These are phyloP conservation scores for Cercophora samala DNA, from an alignment of 495 filamentous ascomycete species.

Conservation along the genomic window DNA sequence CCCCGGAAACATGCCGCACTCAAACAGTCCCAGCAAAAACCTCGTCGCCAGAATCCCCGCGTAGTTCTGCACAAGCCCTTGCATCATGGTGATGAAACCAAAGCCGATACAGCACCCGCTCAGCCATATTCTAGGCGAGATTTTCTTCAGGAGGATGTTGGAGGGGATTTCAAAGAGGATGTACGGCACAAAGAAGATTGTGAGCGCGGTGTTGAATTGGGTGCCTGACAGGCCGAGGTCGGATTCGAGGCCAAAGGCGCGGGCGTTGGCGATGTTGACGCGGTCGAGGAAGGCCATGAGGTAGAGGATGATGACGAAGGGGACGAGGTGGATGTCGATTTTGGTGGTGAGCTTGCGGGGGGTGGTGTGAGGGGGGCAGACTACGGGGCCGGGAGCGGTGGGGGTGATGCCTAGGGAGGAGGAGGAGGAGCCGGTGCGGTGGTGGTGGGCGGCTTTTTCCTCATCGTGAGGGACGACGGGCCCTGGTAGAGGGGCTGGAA, in stretches of 20 bases:
- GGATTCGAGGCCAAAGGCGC: conserved; percentile 56
- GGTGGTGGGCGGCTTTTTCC: background rate
- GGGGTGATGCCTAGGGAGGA: conserved; percentile 6
- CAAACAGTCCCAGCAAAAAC: conserved; percentile 85
- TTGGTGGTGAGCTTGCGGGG: conserved; percentile 69
- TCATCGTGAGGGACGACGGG: background rate
- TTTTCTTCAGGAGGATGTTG: conserved; percentile 78
- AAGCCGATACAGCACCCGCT: conserved; percentile 79
- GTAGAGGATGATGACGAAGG: conserved; percentile 78
- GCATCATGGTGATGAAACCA: conserved; percentile 69
- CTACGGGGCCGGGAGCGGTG: conserved; percentile 7
- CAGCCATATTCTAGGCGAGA: conserved; percentile 80
- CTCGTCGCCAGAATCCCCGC: conserved; percentile 73
- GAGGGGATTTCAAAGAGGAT: conserved; percentile 84
- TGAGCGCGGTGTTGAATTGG: conserved; percentile 74
- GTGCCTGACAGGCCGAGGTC: conserved; percentile 57
- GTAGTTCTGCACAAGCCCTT: conserved; percentile 78
- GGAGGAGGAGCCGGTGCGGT: background rate
- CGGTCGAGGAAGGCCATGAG: conserved; percentile 84
- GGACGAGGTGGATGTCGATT: conserved; percentile 78
- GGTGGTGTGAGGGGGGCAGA: conserved; percentile 34
- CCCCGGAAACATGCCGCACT: conserved; percentile 90
- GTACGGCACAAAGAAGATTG: conserved; percentile 93
- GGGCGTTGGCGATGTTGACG: conserved; percentile 69
- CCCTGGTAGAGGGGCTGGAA: background rate